These are phyloP conservation scores for Ballota nigra DNA, from an alignment of 257 asterid genomes.

Conservation along the genomic window DNA sequence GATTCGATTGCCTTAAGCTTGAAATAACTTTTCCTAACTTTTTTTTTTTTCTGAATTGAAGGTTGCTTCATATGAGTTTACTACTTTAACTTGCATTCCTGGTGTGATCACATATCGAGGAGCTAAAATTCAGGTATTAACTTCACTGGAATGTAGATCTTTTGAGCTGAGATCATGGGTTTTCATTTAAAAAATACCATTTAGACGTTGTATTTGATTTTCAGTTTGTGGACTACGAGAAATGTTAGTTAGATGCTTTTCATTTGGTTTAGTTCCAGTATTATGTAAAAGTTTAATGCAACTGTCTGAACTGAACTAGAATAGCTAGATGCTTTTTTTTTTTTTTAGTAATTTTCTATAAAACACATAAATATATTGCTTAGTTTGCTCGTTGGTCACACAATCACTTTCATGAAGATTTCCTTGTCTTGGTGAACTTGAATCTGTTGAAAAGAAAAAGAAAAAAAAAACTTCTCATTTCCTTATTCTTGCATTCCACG, in stretches of 20 bases:
- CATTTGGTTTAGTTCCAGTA: background rate
- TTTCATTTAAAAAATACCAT: background rate
- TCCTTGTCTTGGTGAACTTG: background rate
- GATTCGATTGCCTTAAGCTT: constrained; percentile 18
- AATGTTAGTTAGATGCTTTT: background rate
- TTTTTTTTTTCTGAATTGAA: constrained; percentile 34
- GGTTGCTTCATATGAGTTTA: constrained; percentile 99
- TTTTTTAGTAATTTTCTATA: background rate
- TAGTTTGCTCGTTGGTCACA: background rate
- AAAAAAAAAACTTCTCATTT: background rate
- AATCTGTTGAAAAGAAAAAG: background rate
- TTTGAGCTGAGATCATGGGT: background rate
- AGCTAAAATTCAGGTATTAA: constrained; percentile 90
- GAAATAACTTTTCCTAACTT: background rate
- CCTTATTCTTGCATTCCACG: background rate
- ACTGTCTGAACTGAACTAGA: background rate
- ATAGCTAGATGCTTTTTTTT: background rate
- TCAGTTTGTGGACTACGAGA: background rate
- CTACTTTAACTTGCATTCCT: constrained; percentile 98
- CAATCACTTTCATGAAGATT: background rate
- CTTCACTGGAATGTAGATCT: background rate
- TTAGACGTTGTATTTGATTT: background rate
- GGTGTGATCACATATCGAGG: constrained; percentile 95
- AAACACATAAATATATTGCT: background rate
- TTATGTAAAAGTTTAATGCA: background rate